Evolutionary conservation across 768 basidiomycete species (phyloP).

Genomic region (Kwoniella newhampshirensis): DNA sequence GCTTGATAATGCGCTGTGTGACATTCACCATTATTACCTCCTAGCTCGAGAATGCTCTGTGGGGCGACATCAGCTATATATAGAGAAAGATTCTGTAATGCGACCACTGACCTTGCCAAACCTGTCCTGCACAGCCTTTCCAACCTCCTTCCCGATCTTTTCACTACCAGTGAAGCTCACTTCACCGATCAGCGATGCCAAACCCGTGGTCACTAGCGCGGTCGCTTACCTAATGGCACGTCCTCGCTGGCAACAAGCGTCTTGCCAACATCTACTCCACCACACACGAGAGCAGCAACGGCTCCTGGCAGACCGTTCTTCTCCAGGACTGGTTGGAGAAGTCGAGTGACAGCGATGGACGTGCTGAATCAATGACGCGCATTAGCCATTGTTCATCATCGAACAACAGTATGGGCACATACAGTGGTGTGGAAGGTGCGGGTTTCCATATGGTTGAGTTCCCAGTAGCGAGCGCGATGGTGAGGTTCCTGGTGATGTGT

Average conservation of each 20-base stretch:
- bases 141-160: conserved; percentile 78
- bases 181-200: conserved; percentile 46
- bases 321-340: conserved; percentile 77
- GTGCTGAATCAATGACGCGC: conserved; percentile 10
- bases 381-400: too few species aligned
- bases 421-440: conserved; percentile 81
- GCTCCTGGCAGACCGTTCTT: conserved; percentile 80
- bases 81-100: too few species aligned
- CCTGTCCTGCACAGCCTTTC: conserved; percentile 76
- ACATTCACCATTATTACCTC: conserved; percentile 84
- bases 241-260: conserved; percentile 70
- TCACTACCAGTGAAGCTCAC: conserved; percentile 97
- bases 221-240: conserved; percentile 70
- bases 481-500: conserved; percentile 70
- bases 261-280: conserved; percentile 76
- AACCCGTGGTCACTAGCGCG: background rate
- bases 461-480: conserved; percentile 64
- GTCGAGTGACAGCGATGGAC: conserved; percentile 84
- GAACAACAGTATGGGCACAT: conserved; percentile 45
- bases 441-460: conserved; percentile 97
- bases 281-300: conserved; percentile 76
- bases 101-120: conserved; percentile 69
- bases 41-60: conserved; percentile 72
- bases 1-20: background rate
- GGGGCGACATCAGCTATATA: too few species aligned